phyloP scores from a whole-genome alignment of 345 rosid genomes.

The Acer yangbiense region DNA sequence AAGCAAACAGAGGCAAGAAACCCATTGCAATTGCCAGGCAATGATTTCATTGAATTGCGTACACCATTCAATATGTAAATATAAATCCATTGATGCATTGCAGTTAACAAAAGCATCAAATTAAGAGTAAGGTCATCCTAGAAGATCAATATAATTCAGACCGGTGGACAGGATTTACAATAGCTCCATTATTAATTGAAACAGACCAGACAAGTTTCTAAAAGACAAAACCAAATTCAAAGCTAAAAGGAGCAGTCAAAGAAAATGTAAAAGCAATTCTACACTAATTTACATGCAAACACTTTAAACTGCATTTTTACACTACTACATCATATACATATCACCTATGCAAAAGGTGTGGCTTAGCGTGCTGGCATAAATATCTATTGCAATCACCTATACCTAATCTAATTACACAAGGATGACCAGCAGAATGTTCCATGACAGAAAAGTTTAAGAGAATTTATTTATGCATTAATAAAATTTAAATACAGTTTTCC shows the following conservation, averaged over 20 bases:
- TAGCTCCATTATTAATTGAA: background rate
- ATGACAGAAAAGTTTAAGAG: background rate
- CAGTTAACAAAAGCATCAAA: conserved; percentile 28
- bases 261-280: background rate
- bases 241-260: background rate
- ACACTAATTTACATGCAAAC: background rate
- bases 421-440: background rate
- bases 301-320: background rate
- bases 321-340: background rate
- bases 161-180: background rate
- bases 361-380: background rate
- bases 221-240: background rate
- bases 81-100: conserved; percentile 10
- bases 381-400: background rate
- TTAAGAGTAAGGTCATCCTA: conserved; percentile 16
- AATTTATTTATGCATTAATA: background rate
- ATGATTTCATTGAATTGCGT: conserved; percentile 15
- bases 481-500: background rate
- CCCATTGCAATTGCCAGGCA: conserved; percentile 26
- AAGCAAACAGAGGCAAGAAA: conserved; percentile 32
- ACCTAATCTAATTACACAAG: background rate
- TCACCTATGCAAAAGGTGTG: background rate
- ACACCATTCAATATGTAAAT: conserved; percentile 13
- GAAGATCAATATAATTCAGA: conserved; percentile 12
- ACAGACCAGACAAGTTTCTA: background rate